phyloP scores from a whole-genome alignment of 257 asterid species.

The Salvia miltiorrhiza region DNA sequence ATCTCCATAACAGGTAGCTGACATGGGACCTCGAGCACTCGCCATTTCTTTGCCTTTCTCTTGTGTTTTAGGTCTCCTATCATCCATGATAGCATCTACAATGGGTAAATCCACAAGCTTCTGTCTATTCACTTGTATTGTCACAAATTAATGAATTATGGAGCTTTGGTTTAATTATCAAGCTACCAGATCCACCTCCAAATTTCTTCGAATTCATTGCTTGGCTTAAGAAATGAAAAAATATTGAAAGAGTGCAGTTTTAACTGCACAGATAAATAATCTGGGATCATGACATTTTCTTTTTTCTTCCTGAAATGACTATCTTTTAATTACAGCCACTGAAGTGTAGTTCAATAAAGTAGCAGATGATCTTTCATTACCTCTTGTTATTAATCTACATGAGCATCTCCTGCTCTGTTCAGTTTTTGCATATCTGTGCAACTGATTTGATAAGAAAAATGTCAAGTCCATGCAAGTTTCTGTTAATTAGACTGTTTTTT shows the following conservation, averaged over 20 bases:
- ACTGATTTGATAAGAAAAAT: background rate
- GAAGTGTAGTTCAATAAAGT: no score
- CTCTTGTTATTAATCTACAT: background rate
- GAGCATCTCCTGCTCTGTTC: background rate
- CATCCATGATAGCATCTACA: slow-evolving; percentile 92
- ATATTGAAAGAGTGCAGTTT: no score
- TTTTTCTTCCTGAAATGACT: no score
- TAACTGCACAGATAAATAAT: background rate
- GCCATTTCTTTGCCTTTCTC: slow-evolving; percentile 94
- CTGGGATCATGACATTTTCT: background rate
- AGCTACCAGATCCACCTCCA: background rate
- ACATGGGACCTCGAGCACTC: slow-evolving; percentile 89
- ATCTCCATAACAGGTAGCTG: slow-evolving; percentile 59
- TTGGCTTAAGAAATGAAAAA: no score
- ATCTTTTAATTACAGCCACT: no score
- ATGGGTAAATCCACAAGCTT: slow-evolving; percentile 59
- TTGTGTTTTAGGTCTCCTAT: slow-evolving; percentile 79
- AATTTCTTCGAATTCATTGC: background rate
- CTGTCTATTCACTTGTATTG: background rate
- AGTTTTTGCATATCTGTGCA: background rate
- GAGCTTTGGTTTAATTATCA: slow-evolving; percentile 4
- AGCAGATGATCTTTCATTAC: background rate
- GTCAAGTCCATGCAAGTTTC: background rate
- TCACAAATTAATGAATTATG: background rate
- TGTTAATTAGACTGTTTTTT: background rate